Evolutionary conservation across 345 rosid genomes (phyloP).

Genomic region (Clausena lansium): DNA sequence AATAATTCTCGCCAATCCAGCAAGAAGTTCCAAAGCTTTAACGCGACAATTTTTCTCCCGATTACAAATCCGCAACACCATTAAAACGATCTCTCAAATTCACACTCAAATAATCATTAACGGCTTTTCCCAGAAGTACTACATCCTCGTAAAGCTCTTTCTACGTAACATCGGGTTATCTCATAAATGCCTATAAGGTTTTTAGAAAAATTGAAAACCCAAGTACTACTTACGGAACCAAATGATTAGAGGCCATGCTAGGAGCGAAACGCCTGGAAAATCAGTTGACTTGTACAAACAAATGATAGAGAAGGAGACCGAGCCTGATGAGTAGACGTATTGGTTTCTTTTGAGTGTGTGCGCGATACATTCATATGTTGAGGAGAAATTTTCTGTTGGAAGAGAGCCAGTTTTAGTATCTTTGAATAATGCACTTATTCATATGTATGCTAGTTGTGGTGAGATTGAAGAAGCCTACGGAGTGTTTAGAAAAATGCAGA

Average conservation of each 20-base stretch:
- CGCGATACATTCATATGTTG: slow-evolving; percentile 32
- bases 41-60: slow-evolving; percentile 38
- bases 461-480: slow-evolving; percentile 35
- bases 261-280: slow-evolving; percentile 20
- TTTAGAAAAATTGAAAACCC: slow-evolving; percentile 27
- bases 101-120: slow-evolving; percentile 33
- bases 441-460: slow-evolving; percentile 55
- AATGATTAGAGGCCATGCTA: slow-evolving; percentile 42
- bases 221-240: slow-evolving; percentile 52
- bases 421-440: slow-evolving; percentile 40
- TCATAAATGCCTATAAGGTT: slow-evolving; percentile 14
- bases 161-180: slow-evolving; percentile 27
- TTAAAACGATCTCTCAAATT: slow-evolving; percentile 22
- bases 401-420: slow-evolving; percentile 23
- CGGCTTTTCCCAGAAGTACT: slow-evolving; percentile 35
- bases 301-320: slow-evolving; percentile 31
- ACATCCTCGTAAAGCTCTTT: slow-evolving; percentile 31
- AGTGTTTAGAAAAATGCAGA: slow-evolving; percentile 31
- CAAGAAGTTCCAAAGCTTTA: slow-evolving; percentile 26
- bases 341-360: slow-evolving; percentile 48
- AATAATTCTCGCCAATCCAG: slow-evolving; percentile 10
- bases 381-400: slow-evolving; percentile 10
- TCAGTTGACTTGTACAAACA: slow-evolving; percentile 34
- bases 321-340: slow-evolving; percentile 47
- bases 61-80: slow-evolving; percentile 19